Evolutionary conservation across 2,329 filamentous ascomycete genomes (phyloP).

Genomic region (Sphaerulina vaccinii): DNA sequence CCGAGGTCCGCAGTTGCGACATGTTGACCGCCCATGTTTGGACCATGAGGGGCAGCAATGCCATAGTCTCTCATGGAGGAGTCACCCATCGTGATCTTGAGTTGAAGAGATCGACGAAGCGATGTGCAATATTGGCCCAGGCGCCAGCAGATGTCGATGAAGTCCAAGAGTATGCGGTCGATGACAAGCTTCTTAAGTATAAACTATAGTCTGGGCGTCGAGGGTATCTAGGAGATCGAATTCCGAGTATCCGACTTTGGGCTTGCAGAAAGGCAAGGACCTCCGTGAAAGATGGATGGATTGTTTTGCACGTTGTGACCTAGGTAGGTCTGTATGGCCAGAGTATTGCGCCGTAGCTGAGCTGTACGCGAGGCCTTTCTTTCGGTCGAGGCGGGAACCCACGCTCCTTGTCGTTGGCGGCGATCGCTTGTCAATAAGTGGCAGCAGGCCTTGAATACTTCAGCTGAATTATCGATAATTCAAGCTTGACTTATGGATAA

Average conservation of each 20-base stretch:
- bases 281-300: not conserved
- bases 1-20: conserved; percentile 43
- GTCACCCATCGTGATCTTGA: conserved; percentile 28
- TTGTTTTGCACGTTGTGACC: conserved; percentile 7
- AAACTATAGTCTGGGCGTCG: conserved; percentile 8
- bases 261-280: not conserved
- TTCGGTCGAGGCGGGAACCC: conserved; percentile 2
- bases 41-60: conserved; percentile 49
- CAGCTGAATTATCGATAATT: not conserved
- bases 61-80: conserved; percentile 49
- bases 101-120: not conserved
- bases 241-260: not conserved
- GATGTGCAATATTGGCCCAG: not conserved
- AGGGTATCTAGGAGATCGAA: not conserved
- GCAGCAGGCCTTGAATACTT: not conserved
- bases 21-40: conserved; percentile 47
- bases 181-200: conserved; percentile 8
- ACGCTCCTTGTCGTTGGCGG: conserved; percentile 2
- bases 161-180: not conserved
- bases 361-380: not conserved
- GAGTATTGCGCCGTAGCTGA: not conserved
- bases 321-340: conserved; percentile 7
- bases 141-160: not conserved
- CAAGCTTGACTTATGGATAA: not conserved
- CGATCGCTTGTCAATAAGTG: not conserved